phyloP scores from a whole-genome alignment of 1,139 yeast species.

The Blastobotrys elegans region DNA sequence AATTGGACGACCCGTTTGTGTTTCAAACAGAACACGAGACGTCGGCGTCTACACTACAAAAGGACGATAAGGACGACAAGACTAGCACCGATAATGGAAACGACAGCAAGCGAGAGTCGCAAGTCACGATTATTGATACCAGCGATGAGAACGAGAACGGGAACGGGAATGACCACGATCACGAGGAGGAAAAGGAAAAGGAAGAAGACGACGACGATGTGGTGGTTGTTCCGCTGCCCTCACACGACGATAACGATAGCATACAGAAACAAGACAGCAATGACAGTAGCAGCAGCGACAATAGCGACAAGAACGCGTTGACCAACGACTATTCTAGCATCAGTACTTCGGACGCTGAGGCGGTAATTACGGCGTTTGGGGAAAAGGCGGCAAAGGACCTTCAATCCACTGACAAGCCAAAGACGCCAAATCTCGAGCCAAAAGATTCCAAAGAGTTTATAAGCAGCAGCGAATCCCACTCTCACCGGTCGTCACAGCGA shows the following conservation, averaged over 20 bases:
- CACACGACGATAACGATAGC: not conserved
- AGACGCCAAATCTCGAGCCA: not conserved
- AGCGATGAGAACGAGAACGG: not conserved
- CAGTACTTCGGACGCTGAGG: not conserved
- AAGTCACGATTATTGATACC: slow-evolving; percentile 9
- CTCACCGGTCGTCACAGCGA: not conserved
- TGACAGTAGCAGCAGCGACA: not conserved
- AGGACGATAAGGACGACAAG: not conserved
- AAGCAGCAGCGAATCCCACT: not conserved
- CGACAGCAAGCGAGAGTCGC: slow-evolving; percentile 4
- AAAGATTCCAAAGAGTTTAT: slow-evolving; percentile 14
- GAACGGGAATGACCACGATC: not conserved
- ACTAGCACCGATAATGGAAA: not conserved
- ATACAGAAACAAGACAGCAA: not conserved
- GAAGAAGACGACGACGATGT: not conserved
- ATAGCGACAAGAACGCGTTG: not conserved
- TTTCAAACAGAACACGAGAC: slow-evolving; percentile 11
- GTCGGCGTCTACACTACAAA: not conserved
- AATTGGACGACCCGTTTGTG: slow-evolving; percentile 20
- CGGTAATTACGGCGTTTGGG: slow-evolving; percentile 10
- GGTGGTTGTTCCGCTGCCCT: not conserved
- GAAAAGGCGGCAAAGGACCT: not conserved
- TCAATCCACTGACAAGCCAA: not conserved
- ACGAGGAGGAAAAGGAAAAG: not conserved
- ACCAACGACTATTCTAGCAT: not conserved